Evolutionary conservation across 768 basidiomycete species (phyloP).

Genomic region (Terana coerulea): DNA sequence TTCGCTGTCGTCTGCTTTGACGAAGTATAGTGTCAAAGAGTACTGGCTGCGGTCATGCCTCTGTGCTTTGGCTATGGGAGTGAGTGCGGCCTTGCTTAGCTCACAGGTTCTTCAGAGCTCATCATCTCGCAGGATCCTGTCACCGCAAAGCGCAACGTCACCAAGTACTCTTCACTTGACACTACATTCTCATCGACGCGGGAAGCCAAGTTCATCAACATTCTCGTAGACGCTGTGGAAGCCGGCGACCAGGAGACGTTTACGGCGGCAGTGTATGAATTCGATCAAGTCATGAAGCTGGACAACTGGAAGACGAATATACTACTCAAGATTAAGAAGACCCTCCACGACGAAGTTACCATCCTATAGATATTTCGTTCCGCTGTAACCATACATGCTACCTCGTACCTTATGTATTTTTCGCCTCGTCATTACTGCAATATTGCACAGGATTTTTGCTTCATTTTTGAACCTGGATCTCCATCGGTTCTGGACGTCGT

Average conservation of each 20-base stretch:
- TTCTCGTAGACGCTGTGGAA: slow-evolving; percentile 75
- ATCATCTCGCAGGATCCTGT: slow-evolving; percentile 67
- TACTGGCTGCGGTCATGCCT: slow-evolving; percentile 88
- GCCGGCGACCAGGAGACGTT: slow-evolving; percentile 69
- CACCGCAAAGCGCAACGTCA: slow-evolving; percentile 74
- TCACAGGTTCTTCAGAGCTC: neutral
- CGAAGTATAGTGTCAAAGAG: slow-evolving; percentile 99
- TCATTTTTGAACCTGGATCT: no score
- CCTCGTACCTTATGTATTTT: no score
- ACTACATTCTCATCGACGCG: slow-evolving; percentile 82
- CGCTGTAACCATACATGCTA: neutral
- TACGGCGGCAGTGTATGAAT: slow-evolving; percentile 85
- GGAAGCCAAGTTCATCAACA: slow-evolving; percentile 84
- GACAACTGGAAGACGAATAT: slow-evolving; percentile 97
- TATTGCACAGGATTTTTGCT: no score
- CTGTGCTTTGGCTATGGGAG: slow-evolving; percentile 85
- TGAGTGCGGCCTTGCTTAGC: slow-evolving; percentile 37
- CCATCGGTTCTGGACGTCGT: neutral
- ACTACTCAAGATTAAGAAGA: slow-evolving; percentile 85
- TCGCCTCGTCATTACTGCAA: no score
- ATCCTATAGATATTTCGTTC: slow-evolving; percentile 17
- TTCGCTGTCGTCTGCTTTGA: slow-evolving; percentile 74
- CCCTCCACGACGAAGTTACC: slow-evolving; percentile 55
- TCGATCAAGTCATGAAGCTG: slow-evolving; percentile 86
- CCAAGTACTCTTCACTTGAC: slow-evolving; percentile 78